Conservation (phyloP, 2,329 filamentous ascomycete genomes). For the Tothia fuscella region DNA sequence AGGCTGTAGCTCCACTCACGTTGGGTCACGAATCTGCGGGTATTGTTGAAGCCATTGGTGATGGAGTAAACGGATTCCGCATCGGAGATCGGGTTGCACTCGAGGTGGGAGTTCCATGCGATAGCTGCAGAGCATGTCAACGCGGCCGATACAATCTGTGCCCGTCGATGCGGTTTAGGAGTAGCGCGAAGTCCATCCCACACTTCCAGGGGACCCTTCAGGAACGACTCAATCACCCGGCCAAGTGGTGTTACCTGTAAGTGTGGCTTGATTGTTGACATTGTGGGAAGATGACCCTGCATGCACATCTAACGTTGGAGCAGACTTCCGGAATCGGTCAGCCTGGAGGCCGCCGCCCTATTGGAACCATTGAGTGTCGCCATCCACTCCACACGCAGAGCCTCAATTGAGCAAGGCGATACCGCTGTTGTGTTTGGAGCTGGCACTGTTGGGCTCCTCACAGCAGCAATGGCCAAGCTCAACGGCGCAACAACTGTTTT, state of each 20-base stretch:
- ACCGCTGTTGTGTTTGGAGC: conserved; percentile 76
- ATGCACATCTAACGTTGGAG: not conserved
- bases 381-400: conserved; percentile 73
- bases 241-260: conserved; percentile 34
- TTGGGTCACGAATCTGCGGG: conserved; percentile 35
- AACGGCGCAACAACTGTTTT: conserved; percentile 29
- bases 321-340: conserved; percentile 28
- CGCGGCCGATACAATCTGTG: conserved; percentile 31
- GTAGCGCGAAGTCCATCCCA: conserved; percentile 31
- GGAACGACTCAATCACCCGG: conserved; percentile 31
- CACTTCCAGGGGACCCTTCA: conserved; percentile 33
- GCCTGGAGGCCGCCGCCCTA: conserved; percentile 26
- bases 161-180: conserved; percentile 30
- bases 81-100: conserved; percentile 30
- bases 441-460: conserved; percentile 45
- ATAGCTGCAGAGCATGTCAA: conserved; percentile 30
- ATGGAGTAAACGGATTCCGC: conserved; percentile 25
- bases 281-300: not conserved
- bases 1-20: conserved; percentile 52
- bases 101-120: conserved; percentile 30
- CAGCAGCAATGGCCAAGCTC: conserved; percentile 28
- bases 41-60: conserved; percentile 26
- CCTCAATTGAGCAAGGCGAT: conserved; percentile 58
- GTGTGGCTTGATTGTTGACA: conserved; percentile 7
- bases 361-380: conserved; percentile 62